These are phyloP conservation scores for Prunus davidiana DNA, from an alignment of 306 rosid genomes.

Conservation along the genomic window DNA sequence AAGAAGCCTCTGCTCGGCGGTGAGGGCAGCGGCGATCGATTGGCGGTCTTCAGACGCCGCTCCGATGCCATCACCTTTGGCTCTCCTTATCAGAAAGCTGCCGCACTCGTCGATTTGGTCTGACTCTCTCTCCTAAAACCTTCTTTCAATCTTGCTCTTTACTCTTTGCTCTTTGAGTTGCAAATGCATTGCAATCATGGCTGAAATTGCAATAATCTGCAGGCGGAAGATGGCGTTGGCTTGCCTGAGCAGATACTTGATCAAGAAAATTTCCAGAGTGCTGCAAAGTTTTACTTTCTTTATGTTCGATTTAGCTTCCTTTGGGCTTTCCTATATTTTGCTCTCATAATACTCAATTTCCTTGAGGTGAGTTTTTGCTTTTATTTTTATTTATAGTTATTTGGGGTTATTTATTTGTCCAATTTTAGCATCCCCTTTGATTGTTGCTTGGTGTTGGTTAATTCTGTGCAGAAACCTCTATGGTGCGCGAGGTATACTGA, in stretches of 20 bases:
- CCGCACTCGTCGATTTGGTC: conserved; percentile 93
- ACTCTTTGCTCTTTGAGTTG: background rate
- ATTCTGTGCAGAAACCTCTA: conserved; percentile 68
- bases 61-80: conserved; percentile 74
- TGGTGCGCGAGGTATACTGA: conserved; percentile 64
- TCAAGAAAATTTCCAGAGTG: conserved; percentile 60
- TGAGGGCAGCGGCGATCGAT: conserved; percentile 44
- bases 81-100: conserved; percentile 69
- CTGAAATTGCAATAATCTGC: conserved; percentile 38
- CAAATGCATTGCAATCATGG: background rate
- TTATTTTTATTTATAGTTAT: background rate
- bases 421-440: background rate
- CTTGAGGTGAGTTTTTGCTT: conserved; percentile 62
- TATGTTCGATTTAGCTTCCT: conserved; percentile 41
- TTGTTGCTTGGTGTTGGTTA: conserved; percentile 4
- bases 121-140: conserved; percentile 9
- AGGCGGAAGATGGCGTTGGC: conserved; percentile 97
- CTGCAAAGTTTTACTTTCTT: conserved; percentile 63
- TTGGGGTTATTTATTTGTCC: background rate
- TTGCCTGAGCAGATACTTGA: conserved; percentile 88
- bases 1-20: conserved; percentile 49
- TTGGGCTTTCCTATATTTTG: conserved; percentile 74
- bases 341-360: conserved; percentile 73
- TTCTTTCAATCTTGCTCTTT: background rate
- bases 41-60: conserved; percentile 33